Evolutionary conservation across 169 alveolate genomes (phyloP).

Genomic region (Plasmodium fragile): DNA sequence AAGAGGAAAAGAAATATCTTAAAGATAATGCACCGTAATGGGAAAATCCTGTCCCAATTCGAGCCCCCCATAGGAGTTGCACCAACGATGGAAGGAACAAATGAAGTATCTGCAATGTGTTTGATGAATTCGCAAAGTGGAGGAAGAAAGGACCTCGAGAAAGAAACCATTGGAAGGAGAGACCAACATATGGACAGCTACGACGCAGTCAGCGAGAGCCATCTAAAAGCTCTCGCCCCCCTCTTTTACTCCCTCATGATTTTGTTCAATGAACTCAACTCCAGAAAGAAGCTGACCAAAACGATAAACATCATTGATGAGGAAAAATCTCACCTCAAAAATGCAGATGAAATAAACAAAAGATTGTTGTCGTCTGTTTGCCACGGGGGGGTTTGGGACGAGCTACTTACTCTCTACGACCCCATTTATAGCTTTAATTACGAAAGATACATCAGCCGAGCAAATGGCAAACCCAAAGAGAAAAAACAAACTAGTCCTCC

Average conservation of each 20-base stretch:
- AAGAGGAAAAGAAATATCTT: not conserved
- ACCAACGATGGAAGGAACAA: not conserved
- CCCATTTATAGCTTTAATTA: constrained; percentile 79
- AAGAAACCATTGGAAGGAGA: not conserved
- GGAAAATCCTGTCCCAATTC: constrained; percentile 8
- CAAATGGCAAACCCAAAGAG: not conserved
- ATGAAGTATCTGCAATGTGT: not conserved
- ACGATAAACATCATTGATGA: constrained; percentile 57
- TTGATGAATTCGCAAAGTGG: not conserved
- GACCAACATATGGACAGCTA: not conserved
- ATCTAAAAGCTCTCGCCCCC: constrained; percentile 37
- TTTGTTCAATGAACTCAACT: constrained; percentile 51
- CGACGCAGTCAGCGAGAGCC: not conserved
- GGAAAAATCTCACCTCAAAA: constrained; percentile 61
- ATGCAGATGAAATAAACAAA: constrained; percentile 61
- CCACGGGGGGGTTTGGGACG: constrained; percentile 91
- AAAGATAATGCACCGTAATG: constrained; percentile 20
- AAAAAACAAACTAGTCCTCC: not conserved
- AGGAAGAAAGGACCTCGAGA: not conserved
- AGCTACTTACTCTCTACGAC: constrained; percentile 85
- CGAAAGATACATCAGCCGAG: not conserved
- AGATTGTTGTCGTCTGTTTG: constrained; percentile 77
- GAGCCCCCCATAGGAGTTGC: not conserved
- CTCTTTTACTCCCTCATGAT: constrained; percentile 59
- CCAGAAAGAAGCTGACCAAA: constrained; percentile 63